Evolutionary conservation across 495 filamentous ascomycete species (phyloP).

Genomic region (Penicillium flavigenum): DNA sequence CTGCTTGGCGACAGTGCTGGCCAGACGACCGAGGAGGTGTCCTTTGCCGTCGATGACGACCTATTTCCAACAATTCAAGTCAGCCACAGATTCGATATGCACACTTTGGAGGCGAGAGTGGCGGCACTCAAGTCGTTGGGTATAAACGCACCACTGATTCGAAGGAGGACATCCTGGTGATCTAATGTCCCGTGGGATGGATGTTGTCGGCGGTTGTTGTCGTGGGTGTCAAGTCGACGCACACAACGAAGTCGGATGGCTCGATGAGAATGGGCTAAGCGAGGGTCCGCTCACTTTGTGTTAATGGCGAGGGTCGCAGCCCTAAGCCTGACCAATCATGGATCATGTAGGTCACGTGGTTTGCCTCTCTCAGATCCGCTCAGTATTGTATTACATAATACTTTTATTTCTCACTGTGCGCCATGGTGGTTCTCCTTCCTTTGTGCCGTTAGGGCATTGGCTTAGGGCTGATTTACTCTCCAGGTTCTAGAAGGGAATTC

Average conservation of each 20-base stretch:
- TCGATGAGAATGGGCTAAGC: constrained; percentile 43
- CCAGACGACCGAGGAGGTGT: constrained; percentile 98
- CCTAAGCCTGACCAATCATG: constrained; percentile 39
- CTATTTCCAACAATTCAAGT: constrained; percentile 50
- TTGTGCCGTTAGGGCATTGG: constrained; percentile 22
- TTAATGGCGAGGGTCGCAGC: constrained; percentile 41
- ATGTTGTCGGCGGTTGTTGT: constrained; percentile 54
- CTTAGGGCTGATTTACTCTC: constrained; percentile 25
- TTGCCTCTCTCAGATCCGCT: not conserved
- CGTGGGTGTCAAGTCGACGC: constrained; percentile 49
- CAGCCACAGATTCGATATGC: constrained; percentile 24
- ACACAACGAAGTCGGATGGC: constrained; percentile 50
- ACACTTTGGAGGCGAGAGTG: constrained; percentile 15
- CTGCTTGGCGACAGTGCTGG: constrained; percentile 99
- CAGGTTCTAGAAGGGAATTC: constrained; percentile 22
- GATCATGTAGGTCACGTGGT: constrained; percentile 25
- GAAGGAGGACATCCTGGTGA: constrained; percentile 93
- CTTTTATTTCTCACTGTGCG: constrained; percentile 14
- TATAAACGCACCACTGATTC: constrained; percentile 85
- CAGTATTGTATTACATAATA: constrained; percentile 5
- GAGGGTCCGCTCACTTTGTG: constrained; percentile 39
- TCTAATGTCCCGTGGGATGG: constrained; percentile 45
- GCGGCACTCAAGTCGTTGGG: constrained; percentile 11
- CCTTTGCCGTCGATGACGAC: constrained; percentile 99
- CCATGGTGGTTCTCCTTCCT: not conserved